Evolutionary conservation across 1,139 yeast species (phyloP).

Genomic region (Maudiozyma humilis): DNA sequence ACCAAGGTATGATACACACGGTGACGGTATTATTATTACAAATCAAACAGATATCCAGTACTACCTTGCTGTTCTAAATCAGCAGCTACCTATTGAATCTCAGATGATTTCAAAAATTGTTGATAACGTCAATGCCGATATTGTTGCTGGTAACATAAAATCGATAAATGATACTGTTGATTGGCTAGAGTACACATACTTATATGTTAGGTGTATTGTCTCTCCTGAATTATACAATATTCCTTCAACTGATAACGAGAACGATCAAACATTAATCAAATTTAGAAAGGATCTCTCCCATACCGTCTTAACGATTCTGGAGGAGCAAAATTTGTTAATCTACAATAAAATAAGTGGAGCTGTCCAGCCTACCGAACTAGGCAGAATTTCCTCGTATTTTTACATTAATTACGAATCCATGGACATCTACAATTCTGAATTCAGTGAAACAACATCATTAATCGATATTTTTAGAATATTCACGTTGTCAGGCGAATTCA

Average conservation of each 20-base stretch:
- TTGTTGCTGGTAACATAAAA: constrained; percentile 62
- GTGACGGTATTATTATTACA: constrained; percentile 91
- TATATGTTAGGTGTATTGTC: constrained; percentile 69
- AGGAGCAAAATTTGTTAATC: constrained; percentile 46
- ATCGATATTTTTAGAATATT: constrained; percentile 74
- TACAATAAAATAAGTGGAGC: constrained; percentile 47
- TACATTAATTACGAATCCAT: constrained; percentile 74
- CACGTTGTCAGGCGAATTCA: constrained; percentile 78
- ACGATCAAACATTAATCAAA: constrained; percentile 39
- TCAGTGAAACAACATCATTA: constrained; percentile 58
- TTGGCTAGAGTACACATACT: constrained; percentile 77
- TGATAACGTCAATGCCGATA: constrained; percentile 79
- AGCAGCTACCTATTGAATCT: constrained; percentile 88
- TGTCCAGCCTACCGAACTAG: constrained; percentile 62
- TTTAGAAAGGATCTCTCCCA: constrained; percentile 65
- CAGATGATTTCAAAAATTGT: constrained; percentile 65
- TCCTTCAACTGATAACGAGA: constrained; percentile 42
- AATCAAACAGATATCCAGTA: constrained; percentile 80
- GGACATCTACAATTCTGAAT: constrained; percentile 47
- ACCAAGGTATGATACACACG: constrained; percentile 85
- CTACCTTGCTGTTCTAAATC: constrained; percentile 79
- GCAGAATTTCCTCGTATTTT: constrained; percentile 78
- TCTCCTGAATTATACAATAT: constrained; percentile 72
- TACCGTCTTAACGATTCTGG: constrained; percentile 59
- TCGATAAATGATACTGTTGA: constrained; percentile 57